These are phyloP conservation scores for Rhytidiadelphus loreus DNA, from an alignment of 225 moss, liverwort and hornwort genomes.

Conservation along the genomic window DNA sequence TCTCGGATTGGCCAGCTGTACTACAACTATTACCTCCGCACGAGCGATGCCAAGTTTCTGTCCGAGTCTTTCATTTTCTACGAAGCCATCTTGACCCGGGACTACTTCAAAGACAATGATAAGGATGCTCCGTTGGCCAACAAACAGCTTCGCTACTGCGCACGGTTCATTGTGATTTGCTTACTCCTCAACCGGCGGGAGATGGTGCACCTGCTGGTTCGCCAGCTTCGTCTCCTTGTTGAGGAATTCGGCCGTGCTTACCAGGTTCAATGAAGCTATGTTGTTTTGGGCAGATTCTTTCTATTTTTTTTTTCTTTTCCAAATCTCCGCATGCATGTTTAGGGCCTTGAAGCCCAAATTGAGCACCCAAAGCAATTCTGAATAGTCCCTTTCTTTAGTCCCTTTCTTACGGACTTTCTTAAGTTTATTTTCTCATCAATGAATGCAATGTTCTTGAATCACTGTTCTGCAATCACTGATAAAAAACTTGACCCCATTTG, in stretches of 20 bases:
- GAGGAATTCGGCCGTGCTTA: conserved; percentile 62
- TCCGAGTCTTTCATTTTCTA: conserved; percentile 91
- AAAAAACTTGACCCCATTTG: neutral
- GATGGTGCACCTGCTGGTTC: conserved; percentile 74
- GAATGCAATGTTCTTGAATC: neutral
- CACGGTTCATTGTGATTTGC: conserved; percentile 92
- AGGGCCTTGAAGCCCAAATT: neutral
- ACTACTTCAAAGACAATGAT: conserved; percentile 88
- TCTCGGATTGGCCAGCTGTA: conserved; percentile 97
- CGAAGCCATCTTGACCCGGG: conserved; percentile 84
- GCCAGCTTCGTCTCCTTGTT: conserved; percentile 63
- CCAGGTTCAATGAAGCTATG: conserved; percentile 27
- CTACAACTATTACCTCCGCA: conserved; percentile 92
- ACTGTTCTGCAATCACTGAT: too few species aligned
- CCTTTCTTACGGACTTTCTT: neutral
- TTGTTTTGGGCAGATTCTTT: neutral
- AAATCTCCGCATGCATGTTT: neutral
- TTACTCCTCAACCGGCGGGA: conserved; percentile 76
- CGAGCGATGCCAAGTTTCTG: conserved; percentile 88
- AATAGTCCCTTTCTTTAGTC: neutral
- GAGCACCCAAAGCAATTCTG: neutral
- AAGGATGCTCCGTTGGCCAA: conserved; percentile 79
- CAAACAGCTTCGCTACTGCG: conserved; percentile 85
- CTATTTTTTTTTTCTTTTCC: neutral
- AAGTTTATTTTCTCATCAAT: neutral